Base-by-base conservation (phyloP, 768 basidiomycete genomes). In the Leccinum incarnatum region DNA sequence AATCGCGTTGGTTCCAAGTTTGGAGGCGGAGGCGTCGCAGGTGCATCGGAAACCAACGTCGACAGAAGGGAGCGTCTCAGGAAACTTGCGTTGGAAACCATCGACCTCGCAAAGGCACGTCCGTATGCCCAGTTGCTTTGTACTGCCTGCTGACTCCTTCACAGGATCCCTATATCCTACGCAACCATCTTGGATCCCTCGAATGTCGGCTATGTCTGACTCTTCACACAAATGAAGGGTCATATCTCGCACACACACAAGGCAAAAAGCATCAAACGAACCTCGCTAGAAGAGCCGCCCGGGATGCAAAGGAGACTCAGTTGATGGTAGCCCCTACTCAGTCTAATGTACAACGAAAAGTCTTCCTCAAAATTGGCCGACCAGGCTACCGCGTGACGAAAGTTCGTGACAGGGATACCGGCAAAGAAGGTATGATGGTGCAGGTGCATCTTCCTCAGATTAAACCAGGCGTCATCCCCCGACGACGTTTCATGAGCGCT, bases 261-360 rank as follows among this genome's bases (percentile, higher is more conserved):
- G 97, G 97, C 21, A 99, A 98, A 79, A 99, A 98, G 72, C 97
- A 98, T 72, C 97, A 98, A 73, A 98, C 95, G 4, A 98, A 98
- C 72, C 86, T 99, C 53, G 97, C 97, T 14, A 85, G 97, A 42
- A 89, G 97, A 64, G 97, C 97, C 0, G 96, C 96, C n/a, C 86
- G 88, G 63, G 97, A 98, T 80, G 91, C 93, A 50, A 97, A 98
- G 71, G 97, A 98, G 69, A 86, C 89, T 0, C 87, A 91, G 70
- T 75, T 96, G 63, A 94, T 92, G 83, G 88, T 96, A 62, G 89
- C 92, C 7, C 92, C 91, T 8, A 76, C 88, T 2, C 89, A 89
- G 74, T 85, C 82, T 65, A 85, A 77, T 55, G 81, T 98, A 19
- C 91, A 91, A 69, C 87, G 91, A 59, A 98, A 98, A 78, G 86